These are phyloP conservation scores for Cercospora janseana DNA, from an alignment of 2,329 filamentous ascomycete species.

Conservation along the genomic window DNA sequence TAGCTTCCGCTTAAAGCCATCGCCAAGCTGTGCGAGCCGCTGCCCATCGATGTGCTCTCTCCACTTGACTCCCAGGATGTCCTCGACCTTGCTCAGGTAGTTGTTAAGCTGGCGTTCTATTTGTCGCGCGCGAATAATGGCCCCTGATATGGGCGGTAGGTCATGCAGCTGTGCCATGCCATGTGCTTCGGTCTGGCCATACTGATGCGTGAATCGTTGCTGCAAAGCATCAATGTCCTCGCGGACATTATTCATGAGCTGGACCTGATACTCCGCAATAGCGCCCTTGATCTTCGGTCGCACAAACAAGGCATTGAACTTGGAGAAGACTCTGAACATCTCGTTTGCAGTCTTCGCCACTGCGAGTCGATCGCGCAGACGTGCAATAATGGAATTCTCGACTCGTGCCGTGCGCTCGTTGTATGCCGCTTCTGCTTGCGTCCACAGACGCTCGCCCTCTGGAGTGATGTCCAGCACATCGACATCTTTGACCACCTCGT, in stretches of 20 bases:
- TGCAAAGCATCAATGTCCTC: conserved; percentile 90
- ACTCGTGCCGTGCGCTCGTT: conserved; percentile 96
- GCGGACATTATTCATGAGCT: conserved; percentile 97
- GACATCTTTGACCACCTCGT: conserved; percentile 89
- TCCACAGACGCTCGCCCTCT: conserved; percentile 88
- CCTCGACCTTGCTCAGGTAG: conserved; percentile 99
- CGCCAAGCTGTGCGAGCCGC: conserved; percentile 86
- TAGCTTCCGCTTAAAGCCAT: conserved; percentile 92
- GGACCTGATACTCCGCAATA: conserved; percentile 96
- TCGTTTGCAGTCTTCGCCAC: conserved; percentile 97
- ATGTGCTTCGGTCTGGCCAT: conserved; percentile 95
- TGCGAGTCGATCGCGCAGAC: conserved; percentile 84
- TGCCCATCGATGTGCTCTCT: conserved; percentile 90
- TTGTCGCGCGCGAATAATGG: conserved; percentile 95
- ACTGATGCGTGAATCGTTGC: conserved; percentile 97
- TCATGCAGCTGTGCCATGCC: conserved; percentile 97
- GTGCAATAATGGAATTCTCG: conserved; percentile 97
- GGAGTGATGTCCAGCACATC: conserved; percentile 89
- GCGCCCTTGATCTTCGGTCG: conserved; percentile 98
- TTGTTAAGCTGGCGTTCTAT: conserved; percentile 93
- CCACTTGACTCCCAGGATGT: conserved; percentile 94
- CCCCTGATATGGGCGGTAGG: conserved; percentile 89
- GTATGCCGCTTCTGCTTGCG: conserved; percentile 90
- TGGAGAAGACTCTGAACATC: conserved; percentile 99
- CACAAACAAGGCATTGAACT: conserved; percentile 98